Percentiles rank a stretch among this genome's conserved stretches.
Evolutionary conservation across 345 rosid species (phyloP).

Genomic region (Lepidium africanum): DNA sequence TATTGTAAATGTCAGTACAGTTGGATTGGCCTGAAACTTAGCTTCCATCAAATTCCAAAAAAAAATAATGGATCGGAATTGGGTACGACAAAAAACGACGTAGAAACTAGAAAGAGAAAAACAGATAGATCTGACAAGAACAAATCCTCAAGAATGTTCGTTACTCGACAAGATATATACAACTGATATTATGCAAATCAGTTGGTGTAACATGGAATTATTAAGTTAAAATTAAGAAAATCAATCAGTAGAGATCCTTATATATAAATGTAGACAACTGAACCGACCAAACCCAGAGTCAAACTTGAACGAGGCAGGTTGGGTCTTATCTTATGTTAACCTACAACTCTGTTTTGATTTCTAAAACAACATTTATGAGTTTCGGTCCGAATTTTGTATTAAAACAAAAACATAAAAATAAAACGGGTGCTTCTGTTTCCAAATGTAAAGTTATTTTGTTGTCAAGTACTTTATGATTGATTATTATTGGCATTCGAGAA

Average conservation of each 20-base stretch:
- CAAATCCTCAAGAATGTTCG: neutral
- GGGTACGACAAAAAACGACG: neutral
- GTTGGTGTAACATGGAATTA: neutral
- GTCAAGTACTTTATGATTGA: neutral
- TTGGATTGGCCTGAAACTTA: neutral
- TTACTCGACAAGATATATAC: neutral
- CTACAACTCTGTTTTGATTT: too few species aligned
- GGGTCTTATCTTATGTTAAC: neutral
- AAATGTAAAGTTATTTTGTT: too few species aligned
- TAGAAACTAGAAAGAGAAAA: neutral
- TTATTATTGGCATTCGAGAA: conserved; percentile 7
- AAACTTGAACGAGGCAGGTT: neutral
- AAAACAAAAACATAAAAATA: too few species aligned
- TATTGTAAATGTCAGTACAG: neutral
- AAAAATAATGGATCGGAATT: neutral
- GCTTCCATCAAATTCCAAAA: neutral
- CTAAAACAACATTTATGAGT: too few species aligned
- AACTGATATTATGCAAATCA: neutral
- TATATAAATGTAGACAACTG: neutral
- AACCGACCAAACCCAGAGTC: too few species aligned
- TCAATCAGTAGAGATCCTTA: neutral
- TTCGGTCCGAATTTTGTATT: too few species aligned
- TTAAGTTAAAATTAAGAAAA: neutral
- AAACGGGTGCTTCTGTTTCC: too few species aligned
- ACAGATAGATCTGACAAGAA: neutral